Base-by-base conservation (phyloP, 2,329 filamentous ascomycete species). In the Trichoderma sp. region DNA sequence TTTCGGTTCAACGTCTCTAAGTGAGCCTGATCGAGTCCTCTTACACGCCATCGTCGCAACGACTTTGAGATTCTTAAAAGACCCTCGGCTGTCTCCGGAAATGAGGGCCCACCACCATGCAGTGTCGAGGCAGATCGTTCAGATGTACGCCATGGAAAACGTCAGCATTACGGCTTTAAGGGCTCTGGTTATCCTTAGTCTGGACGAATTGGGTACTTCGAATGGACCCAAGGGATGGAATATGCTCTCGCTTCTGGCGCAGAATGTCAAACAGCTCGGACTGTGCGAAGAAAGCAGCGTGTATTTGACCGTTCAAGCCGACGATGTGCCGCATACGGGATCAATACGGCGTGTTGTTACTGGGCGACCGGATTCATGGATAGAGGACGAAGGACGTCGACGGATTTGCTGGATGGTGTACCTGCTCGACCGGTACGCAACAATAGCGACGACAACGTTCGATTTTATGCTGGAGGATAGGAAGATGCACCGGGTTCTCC, bases 321-420 rank as follows among this genome's bases (percentile, higher is more conserved):
- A 78, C 16, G 77, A 79, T 19, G 70, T 75, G 13, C 78, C 79
- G 2, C 73, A 73, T 1, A 79, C 79, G 0, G 81, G 77, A 0
- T 79, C 81, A 0, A 73, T 81, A 5, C 76, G 78, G 5, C 74
- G 79, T 62, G 77, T 82, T 1, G 75, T 75, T 0, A 75, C 77
- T 7, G 76, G 77, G 3, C 77, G 76, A 6, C 81, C 81, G 1
- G 77, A 79, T 16, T 82, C 81, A 1, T 83, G 81, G 80, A 82
- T 83, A 33, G 81, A 83, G 63, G 82, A 83, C 33, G 81, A 83
- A 70, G 80, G 82, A 6, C 75, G 82, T 2, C 73, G 81, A 4
- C 77, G 81, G 2, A 73, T 83, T 0, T 82, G 80, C 62, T 83
- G 81, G 81, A 82, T 83, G 79, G 80, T 83, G 0, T 83, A 83